Evolutionary conservation across 352 stramenopile genomes (phyloP), one percentile per base, ranked within the genome.

Genomic region (Peronospora belbahrii): DNA sequence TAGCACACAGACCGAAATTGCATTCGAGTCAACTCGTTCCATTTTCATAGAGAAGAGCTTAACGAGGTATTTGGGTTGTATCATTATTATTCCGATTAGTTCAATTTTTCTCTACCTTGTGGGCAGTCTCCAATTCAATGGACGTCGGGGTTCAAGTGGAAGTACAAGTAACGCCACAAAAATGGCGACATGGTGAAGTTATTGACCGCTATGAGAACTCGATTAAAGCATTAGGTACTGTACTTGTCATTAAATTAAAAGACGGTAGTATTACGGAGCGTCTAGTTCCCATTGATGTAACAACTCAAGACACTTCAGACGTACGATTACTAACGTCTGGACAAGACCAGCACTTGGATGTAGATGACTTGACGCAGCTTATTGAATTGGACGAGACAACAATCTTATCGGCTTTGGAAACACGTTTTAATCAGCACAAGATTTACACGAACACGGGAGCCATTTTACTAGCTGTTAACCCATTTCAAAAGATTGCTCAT

Each of bases 361-460:
- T 92, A 32, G 75, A 90, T 46, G 82, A 95, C 60, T 71, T 95
- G 41, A 91, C 80, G 34, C 62, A 76, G 51, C 76, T 90, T 57
- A 68, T 86, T 19, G 77, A 93, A 36, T 61, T 94, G 31, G 66
- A 85, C 45, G 80, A 91, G 48, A 67, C 44, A 28, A 65, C 53
- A 17, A 80, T 94, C 50, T 55, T 91, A 15, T 59, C 64, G 18
- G 74, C 77, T 19, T 68, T 93, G 14, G 74, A 89, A 40, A 62
- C 50, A 23, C 83, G 83, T 7, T 94, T 91, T 58, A 20, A 51
- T 0, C 65, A 75, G 31, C 52, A 87, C 23, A 84, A 83, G 42
- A 89, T 94, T 42, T 94, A 94, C 59, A 93, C 82, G 36, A 90
- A 88, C 50, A 87, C 82, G 2, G 79, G 79, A 40, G 66, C 75